These are phyloP conservation scores for Plasmodium falciparum DNA, from an alignment of 169 alveolate species.

Conservation along the genomic window DNA sequence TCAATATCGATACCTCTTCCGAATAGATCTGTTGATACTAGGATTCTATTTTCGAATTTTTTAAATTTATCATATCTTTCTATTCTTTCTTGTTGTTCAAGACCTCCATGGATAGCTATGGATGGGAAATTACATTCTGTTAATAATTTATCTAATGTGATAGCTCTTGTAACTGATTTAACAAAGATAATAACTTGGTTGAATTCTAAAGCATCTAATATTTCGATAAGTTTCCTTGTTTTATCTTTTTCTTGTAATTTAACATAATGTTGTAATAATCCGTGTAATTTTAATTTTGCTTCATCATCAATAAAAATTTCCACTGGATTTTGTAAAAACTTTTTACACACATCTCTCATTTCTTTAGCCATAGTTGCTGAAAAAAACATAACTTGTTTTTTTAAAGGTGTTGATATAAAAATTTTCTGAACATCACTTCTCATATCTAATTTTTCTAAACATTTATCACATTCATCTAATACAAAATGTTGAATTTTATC, in stretches of 20 bases:
- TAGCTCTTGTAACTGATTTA: constrained; percentile 96
- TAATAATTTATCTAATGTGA: constrained; percentile 95
- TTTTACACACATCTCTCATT: constrained; percentile 96
- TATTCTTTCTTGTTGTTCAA: constrained; percentile 92
- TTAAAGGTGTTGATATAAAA: constrained; percentile 97
- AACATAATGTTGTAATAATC: constrained; percentile 98
- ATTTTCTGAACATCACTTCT: constrained; percentile 98
- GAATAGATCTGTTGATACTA: constrained; percentile 99
- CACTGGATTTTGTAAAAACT: constrained; percentile 98
- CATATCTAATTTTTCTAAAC: constrained; percentile 98
- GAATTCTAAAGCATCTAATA: constrained; percentile 97
- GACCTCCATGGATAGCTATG: constrained; percentile 98
- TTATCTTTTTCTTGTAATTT: constrained; percentile 98
- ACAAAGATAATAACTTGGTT: constrained; percentile 99
- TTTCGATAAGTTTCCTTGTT: constrained; percentile 96
- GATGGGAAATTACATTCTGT: constrained; percentile 99
- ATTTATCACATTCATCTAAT: constrained; percentile 99
- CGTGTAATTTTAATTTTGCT: constrained; percentile 98
- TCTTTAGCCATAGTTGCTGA: constrained; percentile 98
- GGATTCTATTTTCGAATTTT: constrained; percentile 97
- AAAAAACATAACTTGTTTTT: constrained; percentile 99
- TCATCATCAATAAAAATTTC: constrained; percentile 99
- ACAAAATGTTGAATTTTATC: constrained; percentile 96
- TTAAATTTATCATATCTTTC: constrained; percentile 97
- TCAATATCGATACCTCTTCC: constrained; percentile 99